These are phyloP conservation scores for Zygotorulaspora chibaensis DNA, from an alignment of 805 yeast genomes.

Conservation along the genomic window DNA sequence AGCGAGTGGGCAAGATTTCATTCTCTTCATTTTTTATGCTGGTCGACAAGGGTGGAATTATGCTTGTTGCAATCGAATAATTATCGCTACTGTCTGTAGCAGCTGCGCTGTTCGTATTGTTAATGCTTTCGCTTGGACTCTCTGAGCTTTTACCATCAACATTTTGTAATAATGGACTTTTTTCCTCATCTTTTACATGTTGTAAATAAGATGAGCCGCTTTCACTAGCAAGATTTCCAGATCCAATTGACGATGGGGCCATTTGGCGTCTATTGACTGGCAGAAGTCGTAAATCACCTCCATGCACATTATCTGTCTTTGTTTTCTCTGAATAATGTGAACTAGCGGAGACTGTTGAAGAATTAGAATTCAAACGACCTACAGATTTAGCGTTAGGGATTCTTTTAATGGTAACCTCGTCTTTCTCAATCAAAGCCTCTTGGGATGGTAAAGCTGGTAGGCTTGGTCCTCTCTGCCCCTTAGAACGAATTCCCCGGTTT, in stretches of 20 bases:
- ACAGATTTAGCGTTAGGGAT: constrained; percentile 24
- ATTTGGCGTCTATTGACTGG: constrained; percentile 13
- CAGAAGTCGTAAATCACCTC: constrained; percentile 14
- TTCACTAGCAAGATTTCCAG: constrained; percentile 24
- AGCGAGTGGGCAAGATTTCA: constrained; percentile 19
- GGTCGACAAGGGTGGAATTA: constrained; percentile 26
- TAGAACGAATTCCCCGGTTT: constrained; percentile 6
- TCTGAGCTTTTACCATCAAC: constrained; percentile 2
- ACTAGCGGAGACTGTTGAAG: constrained; percentile 4
- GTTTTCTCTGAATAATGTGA: constrained; percentile 7
- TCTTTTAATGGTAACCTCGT: constrained; percentile 15
- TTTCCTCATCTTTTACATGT: constrained; percentile 8
- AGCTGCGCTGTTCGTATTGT: neutral
- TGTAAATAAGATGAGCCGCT: constrained; percentile 22
- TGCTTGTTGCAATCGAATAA: constrained; percentile 26
- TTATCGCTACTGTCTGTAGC: constrained; percentile 13
- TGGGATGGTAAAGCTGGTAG: constrained; percentile 18
- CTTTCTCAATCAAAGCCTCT: constrained; percentile 8
- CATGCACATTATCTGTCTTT: neutral
- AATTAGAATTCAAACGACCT: constrained; percentile 15
- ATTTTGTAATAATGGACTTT: neutral
- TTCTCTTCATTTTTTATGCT: constrained; percentile 12
- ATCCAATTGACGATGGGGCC: constrained; percentile 19
- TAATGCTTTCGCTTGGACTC: neutral
- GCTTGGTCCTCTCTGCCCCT: constrained; percentile 6